Evolutionary conservation across 2,329 filamentous ascomycete genomes (phyloP).

Genomic region (Colletotrichum viniferum): DNA sequence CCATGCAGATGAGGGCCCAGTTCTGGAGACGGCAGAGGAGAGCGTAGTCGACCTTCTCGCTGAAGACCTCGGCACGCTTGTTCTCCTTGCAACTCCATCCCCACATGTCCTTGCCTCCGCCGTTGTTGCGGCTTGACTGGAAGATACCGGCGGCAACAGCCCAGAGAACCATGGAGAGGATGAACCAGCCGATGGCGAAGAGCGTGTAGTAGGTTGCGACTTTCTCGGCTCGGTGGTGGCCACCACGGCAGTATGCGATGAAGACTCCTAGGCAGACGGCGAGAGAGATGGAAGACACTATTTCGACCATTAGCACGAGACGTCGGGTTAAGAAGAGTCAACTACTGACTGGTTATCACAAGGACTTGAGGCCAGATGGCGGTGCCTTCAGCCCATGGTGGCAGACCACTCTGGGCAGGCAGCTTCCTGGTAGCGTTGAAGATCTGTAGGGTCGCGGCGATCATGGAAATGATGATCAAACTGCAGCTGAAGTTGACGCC

Average conservation of each 20-base stretch:
- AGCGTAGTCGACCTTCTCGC: constrained; percentile 82
- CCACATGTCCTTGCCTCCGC: constrained; percentile 87
- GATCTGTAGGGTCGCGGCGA: constrained; percentile 86
- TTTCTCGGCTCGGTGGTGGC: constrained; percentile 88
- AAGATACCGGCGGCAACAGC: constrained; percentile 82
- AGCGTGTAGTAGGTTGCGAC: constrained; percentile 94
- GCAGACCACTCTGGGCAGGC: constrained; percentile 77
- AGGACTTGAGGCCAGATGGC: constrained; percentile 89
- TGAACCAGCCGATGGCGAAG: constrained; percentile 92
- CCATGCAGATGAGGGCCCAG: constrained; percentile 94
- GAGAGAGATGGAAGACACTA: constrained; percentile 80
- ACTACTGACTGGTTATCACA: constrained; percentile 58
- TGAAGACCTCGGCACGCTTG: constrained; percentile 76
- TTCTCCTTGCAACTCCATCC: constrained; percentile 98
- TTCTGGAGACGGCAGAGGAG: constrained; percentile 93
- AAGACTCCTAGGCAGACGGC: constrained; percentile 81
- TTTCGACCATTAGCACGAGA: neutral
- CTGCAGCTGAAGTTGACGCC: constrained; percentile 97
- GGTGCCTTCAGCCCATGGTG: constrained; percentile 82
- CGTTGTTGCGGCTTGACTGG: constrained; percentile 75
- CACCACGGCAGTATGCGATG: constrained; percentile 84
- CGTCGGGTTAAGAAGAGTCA: neutral
- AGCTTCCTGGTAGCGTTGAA: constrained; percentile 87
- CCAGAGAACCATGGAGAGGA: constrained; percentile 93
- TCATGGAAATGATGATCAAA: constrained; percentile 89